Base-by-base conservation (phyloP, 2,329 filamentous ascomycete species). In the Trichoderma harzianum region DNA sequence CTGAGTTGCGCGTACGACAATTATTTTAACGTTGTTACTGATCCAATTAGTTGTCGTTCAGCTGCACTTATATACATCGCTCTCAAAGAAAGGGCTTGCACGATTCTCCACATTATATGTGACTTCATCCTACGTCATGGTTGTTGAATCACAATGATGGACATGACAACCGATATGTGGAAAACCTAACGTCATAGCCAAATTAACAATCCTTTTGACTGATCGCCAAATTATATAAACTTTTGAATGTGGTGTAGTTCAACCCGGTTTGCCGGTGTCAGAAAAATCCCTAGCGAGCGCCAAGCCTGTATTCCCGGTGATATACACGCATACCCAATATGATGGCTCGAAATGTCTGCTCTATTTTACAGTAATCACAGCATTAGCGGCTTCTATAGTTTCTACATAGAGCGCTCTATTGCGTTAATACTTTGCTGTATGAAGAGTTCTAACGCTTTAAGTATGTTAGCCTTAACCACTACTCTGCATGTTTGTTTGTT, bases 71-170 rank as follows among this genome's bases (percentile, higher is more conserved):
- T 32, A 58, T 30, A 63, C 10, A 21, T 30, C 64, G n/a, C 18
- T 21, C 43, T 51, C 16, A 10, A 43, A 21, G 1, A 61, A 43
- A 24, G 12, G 12, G 12, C 14, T 65, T 47, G 11, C 5, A 43
- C 8, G 3, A 21, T 43, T 66, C 62, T 67, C 69, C 62, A 66
- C 69, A 71, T 39, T 32, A 53, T 69, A 21, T n/a, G 43, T 51
- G 43, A 63, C 47, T 53, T 71, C 68, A 66, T 71, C 43, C 14
- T 64, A 60, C 65, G 71, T 61, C 57, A 61, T 72, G 60, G 28
- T 18, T 66, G 47, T 55, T 70, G 61, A 61, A 72, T 62, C 36
- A 26, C 36, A 51, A 28, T 53, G 63, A 71, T 30, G 18, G 32
- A 26, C 63, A 55, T 36, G n/a, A 21, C 11, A 62, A 57, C 47